Evolutionary conservation across 257 asterid genomes (phyloP).

Genomic region (Orobanche coerulescens): DNA sequence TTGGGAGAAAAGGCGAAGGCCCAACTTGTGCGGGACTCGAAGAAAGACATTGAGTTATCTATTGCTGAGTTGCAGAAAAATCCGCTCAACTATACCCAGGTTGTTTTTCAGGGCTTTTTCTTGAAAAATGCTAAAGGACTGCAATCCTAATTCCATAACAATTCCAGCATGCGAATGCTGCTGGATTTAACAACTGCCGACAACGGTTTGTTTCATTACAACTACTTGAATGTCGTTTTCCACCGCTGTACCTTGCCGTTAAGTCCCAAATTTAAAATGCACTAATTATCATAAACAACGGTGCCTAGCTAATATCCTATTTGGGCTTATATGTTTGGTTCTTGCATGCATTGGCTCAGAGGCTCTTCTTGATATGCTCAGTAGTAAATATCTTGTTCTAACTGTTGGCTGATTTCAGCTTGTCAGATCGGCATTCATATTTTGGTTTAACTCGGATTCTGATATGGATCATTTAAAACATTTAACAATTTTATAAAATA

Average conservation of each 20-base stretch:
- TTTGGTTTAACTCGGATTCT: not conserved
- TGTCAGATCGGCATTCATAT: not conserved
- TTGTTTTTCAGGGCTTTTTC: conserved; percentile 20
- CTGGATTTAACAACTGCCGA: not conserved
- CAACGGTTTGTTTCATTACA: not conserved
- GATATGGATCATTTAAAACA: not conserved
- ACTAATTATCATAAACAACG: too few relatives aligned
- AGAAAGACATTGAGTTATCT: conserved; percentile 53
- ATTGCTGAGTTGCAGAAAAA: conserved; percentile 85
- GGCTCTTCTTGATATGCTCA: not conserved
- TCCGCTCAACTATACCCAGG: conserved; percentile 96
- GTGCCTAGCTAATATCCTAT: too few relatives aligned
- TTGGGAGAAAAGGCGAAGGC: conserved; percentile 98
- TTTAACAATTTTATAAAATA: not conserved
- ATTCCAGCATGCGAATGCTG: not conserved
- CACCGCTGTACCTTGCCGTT: too few relatives aligned
- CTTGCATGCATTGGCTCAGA: not conserved
- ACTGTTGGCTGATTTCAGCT: not conserved
- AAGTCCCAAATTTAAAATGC: too few relatives aligned
- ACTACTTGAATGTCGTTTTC: not conserved
- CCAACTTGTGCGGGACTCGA: conserved; percentile 85
- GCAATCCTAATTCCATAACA: not conserved
- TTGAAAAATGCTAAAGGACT: not conserved
- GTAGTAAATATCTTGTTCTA: not conserved
- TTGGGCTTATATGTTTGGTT: too few relatives aligned